A percentile compares a stretch with the other conserved stretches of the same genome.
Conservation (phyloP, 352 stramenopile species). For the Globisporangium acanthophoron region DNA sequence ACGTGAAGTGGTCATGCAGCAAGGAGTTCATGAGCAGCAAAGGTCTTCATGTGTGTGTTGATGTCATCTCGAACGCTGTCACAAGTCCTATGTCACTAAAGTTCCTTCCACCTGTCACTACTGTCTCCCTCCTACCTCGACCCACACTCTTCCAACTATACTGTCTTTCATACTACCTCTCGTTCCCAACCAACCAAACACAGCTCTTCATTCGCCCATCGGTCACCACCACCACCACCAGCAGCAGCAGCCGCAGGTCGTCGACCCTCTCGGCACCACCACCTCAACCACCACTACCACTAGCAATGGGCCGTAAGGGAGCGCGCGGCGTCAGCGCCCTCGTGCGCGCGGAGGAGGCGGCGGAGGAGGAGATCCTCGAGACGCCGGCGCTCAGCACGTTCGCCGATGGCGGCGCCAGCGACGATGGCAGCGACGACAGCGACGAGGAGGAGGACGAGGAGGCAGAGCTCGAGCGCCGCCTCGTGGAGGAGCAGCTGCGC, state of each 20-base stretch:
- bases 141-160: too few species aligned
- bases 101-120: neutral
- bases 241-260: neutral
- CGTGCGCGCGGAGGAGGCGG: slow-evolving; percentile 63
- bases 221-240: neutral
- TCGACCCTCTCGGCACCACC: neutral
- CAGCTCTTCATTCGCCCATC: neutral
- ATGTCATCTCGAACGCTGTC: too few species aligned
- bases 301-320: slow-evolving; percentile 35
- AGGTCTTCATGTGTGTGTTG: neutral
- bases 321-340: slow-evolving; percentile 43
- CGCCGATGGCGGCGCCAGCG: slow-evolving; percentile 7
- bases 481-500: slow-evolving; percentile 64
- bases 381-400: slow-evolving; percentile 67
- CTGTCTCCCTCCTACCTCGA: too few species aligned
- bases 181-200: neutral
- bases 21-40: too few species aligned
- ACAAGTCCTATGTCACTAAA: too few species aligned
- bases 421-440: slow-evolving; percentile 27
- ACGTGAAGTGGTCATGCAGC: too few species aligned
- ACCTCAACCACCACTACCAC: neutral
- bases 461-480: slow-evolving; percentile 62
- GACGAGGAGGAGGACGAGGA: slow-evolving; percentile 58
- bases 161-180: too few species aligned
- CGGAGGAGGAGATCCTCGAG: slow-evolving; percentile 81